These are phyloP conservation scores for Cucumis hystrix DNA, from an alignment of 306 rosid species.

Conservation along the genomic window DNA sequence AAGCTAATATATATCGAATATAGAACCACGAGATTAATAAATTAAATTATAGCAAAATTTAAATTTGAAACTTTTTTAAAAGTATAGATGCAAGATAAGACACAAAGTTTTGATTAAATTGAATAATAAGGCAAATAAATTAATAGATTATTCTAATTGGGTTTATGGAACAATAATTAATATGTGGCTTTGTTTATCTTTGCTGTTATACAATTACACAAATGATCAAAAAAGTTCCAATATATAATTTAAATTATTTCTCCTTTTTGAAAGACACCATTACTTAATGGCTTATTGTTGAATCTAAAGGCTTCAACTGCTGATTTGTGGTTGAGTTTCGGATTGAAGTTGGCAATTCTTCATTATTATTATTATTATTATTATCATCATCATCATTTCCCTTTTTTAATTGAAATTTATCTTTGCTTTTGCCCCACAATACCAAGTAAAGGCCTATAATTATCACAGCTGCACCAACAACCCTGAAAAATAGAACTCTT, in stretches of 20 bases:
- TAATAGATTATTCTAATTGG: background rate
- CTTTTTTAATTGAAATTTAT: background rate
- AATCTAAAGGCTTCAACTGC: background rate
- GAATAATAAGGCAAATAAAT: no score
- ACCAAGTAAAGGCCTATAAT: conserved; percentile 3
- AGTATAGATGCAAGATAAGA: background rate
- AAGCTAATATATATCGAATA: background rate
- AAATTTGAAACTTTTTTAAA: background rate
- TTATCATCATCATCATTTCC: no score
- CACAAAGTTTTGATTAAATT: background rate
- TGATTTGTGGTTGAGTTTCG: background rate
- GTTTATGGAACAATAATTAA: background rate
- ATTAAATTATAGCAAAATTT: background rate
- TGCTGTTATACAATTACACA: background rate
- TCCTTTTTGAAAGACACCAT: background rate
- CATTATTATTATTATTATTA: no score
- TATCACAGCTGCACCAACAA: background rate
- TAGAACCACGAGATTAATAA: background rate
- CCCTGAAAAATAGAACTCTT: background rate
- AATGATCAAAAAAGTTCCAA: background rate
- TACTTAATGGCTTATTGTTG: background rate
- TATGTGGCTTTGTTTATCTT: background rate
- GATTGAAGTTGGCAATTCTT: background rate
- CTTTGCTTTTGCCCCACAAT: conserved; percentile 6
- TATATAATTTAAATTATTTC: background rate